Evolutionary conservation across 164 flowering plant genomes (phyloP), one percentile per base, ranked within the genome.

Genomic region (Cinnamomum micranthum): DNA sequence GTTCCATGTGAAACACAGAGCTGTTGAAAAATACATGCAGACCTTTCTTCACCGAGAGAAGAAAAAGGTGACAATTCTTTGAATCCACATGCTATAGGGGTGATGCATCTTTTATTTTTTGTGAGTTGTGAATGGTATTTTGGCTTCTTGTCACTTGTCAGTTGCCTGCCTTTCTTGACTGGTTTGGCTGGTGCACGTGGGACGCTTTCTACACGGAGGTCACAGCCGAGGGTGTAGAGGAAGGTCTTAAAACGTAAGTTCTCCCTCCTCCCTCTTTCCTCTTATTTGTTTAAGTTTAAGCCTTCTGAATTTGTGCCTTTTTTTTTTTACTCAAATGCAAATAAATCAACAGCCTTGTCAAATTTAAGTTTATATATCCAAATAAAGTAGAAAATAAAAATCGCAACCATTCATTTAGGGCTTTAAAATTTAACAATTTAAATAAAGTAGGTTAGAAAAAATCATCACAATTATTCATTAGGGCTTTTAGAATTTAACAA

Each of bases 131-230:
- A 19, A n/a, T 55, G 60, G 60, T 17, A 4, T 55, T 55, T 20
- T 13, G 60, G 5, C 19, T 13, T 52, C 5, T 63, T 47, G 41
- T 31, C 35, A 31, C 10, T 28, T 10, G 80, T 67, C 82, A 93
- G 97, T 78, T 92, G 83, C 99, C 99, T 52, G 82, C 92, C 68
- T 86, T 93, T 66, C 80, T 95, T 72, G 97, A 95, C 76, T 95
- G 98, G 98, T 93, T 95, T 87, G 99, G 99, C 50, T 95, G 99
- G 99, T 95, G 99, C 80, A 95, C 99, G 4, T 95, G 99, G 99
- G 99, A 95, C 81, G 99, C 99, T 65, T 95, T 95, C 80, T 95
- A 95, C 86, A 92, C 96, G 17, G 96, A 93, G 73, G 95, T 95
- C 78, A 91, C 98, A n/a, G 95, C 98, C 2, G 97, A 95, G 83